These are phyloP conservation scores for Haematococcus sp. DNA, from an alignment of 139 green algal species.

Conservation along the genomic window DNA sequence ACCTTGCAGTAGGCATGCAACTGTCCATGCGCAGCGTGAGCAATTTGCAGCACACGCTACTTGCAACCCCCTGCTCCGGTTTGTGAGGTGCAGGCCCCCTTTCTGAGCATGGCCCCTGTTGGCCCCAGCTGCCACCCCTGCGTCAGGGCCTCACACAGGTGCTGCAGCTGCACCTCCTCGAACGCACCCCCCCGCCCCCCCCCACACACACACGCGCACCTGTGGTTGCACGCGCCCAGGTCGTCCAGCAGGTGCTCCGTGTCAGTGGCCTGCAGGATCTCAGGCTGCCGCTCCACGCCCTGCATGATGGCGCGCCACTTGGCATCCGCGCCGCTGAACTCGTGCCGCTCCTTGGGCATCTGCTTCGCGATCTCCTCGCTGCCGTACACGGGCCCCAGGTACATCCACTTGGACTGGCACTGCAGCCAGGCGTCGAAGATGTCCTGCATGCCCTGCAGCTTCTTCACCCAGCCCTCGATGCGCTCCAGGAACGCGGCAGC, in stretches of 20 bases:
- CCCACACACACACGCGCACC: too few species aligned
- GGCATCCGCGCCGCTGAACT: constrained; percentile 26
- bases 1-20: too few species aligned
- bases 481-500: constrained; percentile 50
- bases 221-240: constrained; percentile 40
- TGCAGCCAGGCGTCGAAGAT: constrained; percentile 48
- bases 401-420: constrained; percentile 57
- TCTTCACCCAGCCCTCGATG: constrained; percentile 41
- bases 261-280: constrained; percentile 34
- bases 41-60: too few species aligned
- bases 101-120: too few species aligned
- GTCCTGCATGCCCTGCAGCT: constrained; percentile 43
- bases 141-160: too few species aligned
- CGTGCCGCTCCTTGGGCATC: constrained; percentile 37
- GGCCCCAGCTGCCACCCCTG: too few species aligned
- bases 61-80: too few species aligned
- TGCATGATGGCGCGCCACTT: constrained; percentile 46
- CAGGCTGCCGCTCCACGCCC: constrained; percentile 33
- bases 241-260: constrained; percentile 52
- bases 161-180: too few species aligned
- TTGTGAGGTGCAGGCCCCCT: too few species aligned
- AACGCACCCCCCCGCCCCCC: too few species aligned
- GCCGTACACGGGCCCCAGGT: constrained; percentile 51
- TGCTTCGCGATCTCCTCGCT: constrained; percentile 46
- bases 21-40: too few species aligned